Evolutionary conservation across 2,329 filamentous ascomycete species (phyloP).

Genomic region (Aureobasidium sp.): DNA sequence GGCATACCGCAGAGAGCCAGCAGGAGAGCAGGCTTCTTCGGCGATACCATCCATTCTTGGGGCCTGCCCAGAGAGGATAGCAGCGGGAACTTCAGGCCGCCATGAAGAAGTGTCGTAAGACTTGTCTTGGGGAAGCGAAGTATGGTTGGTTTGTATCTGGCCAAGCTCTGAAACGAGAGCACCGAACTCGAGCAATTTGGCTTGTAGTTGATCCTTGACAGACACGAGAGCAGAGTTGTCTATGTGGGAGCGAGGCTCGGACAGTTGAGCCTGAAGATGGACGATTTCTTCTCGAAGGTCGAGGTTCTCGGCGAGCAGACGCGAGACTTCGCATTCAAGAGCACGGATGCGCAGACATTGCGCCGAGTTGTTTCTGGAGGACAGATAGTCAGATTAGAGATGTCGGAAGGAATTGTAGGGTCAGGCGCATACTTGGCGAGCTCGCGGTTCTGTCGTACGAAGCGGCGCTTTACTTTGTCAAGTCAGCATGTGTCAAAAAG

Average conservation of each 20-base stretch:
- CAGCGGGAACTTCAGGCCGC: conserved; percentile 13
- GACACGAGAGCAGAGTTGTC: conserved; percentile 57
- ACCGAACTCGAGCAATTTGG: conserved; percentile 64
- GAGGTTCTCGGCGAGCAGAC: conserved; percentile 72
- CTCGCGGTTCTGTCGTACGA: conserved; percentile 76
- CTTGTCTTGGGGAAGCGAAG: conserved; percentile 17
- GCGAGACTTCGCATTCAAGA: conserved; percentile 67
- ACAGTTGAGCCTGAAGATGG: conserved; percentile 58
- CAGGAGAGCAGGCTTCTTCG: conserved; percentile 61
- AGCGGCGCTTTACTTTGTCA: conserved; percentile 63
- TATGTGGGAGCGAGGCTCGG: conserved; percentile 51
- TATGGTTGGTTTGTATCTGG: conserved; percentile 21
- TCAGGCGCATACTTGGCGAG: conserved; percentile 50
- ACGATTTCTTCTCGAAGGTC: conserved; percentile 63
- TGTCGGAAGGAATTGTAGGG: neutral
- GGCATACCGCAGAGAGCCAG: conserved; percentile 51
- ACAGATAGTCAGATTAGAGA: neutral
- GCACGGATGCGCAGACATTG: conserved; percentile 70
- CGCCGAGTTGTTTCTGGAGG: conserved; percentile 59
- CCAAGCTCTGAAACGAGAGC: conserved; percentile 61
- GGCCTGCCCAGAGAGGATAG: conserved; percentile 39
- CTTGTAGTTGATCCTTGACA: conserved; percentile 65
- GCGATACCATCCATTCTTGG: conserved; percentile 55
- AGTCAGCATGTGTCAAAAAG: conserved; percentile 15
- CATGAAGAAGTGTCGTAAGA: conserved; percentile 21